phyloP scores from a whole-genome alignment of 805 yeast species.

The Soucietia sequanensis region DNA sequence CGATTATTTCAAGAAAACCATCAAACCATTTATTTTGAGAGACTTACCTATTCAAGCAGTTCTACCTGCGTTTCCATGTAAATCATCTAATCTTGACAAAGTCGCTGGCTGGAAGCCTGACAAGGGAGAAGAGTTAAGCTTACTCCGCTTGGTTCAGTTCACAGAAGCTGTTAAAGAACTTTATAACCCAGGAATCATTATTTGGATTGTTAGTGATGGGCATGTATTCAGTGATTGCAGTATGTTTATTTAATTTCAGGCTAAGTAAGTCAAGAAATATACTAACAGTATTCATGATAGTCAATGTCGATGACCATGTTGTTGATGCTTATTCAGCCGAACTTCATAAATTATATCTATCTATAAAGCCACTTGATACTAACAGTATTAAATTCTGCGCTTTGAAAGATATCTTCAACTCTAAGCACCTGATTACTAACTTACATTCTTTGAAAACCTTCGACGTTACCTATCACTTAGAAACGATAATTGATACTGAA shows the following conservation, averaged over 20 bases:
- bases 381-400: slow-evolving; percentile 31
- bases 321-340: slow-evolving; percentile 49
- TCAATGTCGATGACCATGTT: slow-evolving; percentile 57
- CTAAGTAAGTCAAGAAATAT: slow-evolving; percentile 1
- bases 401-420: slow-evolving; percentile 33
- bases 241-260: slow-evolving; percentile 6
- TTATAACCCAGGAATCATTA: slow-evolving; percentile 55
- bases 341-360: slow-evolving; percentile 43
- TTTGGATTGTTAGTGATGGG: slow-evolving; percentile 62
- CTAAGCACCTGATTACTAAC: slow-evolving; percentile 14
- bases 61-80: slow-evolving; percentile 65
- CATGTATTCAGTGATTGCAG: slow-evolving; percentile 63
- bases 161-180: slow-evolving; percentile 26
- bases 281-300: slow-evolving; percentile 18
- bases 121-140: slow-evolving; percentile 45
- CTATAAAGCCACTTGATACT: slow-evolving; percentile 28
- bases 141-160: slow-evolving; percentile 29
- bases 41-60: slow-evolving; percentile 51
- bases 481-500: slow-evolving; percentile 29
- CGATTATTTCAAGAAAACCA: slow-evolving; percentile 39
- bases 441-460: slow-evolving; percentile 16
- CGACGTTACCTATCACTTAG: slow-evolving; percentile 28
- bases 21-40: slow-evolving; percentile 49
- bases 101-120: slow-evolving; percentile 52
- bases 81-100: slow-evolving; percentile 55